Evolutionary conservation across 495 filamentous ascomycete genomes (phyloP), one percentile per base, ranked within the genome.

Genomic region (Lasiosphaeria ovina): DNA sequence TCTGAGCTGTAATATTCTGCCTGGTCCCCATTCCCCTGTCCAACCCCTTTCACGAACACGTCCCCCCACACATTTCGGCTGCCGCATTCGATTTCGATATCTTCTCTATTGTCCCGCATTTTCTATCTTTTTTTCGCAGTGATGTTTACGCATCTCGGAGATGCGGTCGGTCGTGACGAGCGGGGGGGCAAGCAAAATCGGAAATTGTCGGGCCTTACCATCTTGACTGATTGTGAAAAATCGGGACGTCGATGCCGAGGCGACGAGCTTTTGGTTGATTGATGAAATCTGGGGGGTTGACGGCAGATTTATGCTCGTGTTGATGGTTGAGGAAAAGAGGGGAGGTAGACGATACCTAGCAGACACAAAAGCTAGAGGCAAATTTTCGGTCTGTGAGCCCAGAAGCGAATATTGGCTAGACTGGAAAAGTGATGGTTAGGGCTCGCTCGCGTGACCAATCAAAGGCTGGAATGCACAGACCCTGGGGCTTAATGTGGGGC

Each of bases 201-300:
- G 61, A 50, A 68, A 62, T 51, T 55, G 60, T 57, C 55, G 60
- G 55, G 36, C 59, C 82, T 85, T 78, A 85, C 82, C 82, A 85
- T 85, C 71, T 82, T 85, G 79, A 76, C 72, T 77, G 74, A 77
- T 77, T 64, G 66, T 47, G 6, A 47, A 47, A 47, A 47, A 47
- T 47, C 44, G 12, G 44, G 44, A 47, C 44, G 44, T 47, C 44
- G 35, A 55, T 72, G 62, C 61, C 65, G 69, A 65, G 65, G 75
- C 72, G 75, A 76, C 79, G 74, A 79, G 78, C 72, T 59, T 69
- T 66, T 64, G 63, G 71, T 74, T 76, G 71, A 64, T 74, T 78
- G 74, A 72, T 71, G 70, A 77, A 76, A 74, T 73, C 70, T 70
- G 70, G 63, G 65, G 59, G 42, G 53, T 65, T 69, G 68, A 69